phyloP scores from a whole-genome alignment of 208 protist species.

The Crithidia bombi region DNA sequence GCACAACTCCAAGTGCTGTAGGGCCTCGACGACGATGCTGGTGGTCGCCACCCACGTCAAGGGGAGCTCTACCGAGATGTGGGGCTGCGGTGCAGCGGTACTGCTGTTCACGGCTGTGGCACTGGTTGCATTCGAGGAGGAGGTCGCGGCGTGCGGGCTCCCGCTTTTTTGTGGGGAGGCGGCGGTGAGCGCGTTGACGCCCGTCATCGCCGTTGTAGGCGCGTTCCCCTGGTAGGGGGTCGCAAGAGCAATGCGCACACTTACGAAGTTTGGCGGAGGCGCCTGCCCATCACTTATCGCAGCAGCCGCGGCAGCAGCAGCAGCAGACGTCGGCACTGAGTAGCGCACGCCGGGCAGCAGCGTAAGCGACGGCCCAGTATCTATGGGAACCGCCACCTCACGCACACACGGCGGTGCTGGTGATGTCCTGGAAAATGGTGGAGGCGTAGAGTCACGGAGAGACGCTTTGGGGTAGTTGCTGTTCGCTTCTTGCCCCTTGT shows the following conservation, averaged over 20 bases:
- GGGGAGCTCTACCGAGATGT: slow-evolving; percentile 37
- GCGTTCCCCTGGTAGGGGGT: not conserved
- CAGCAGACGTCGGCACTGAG: slow-evolving; percentile 25
- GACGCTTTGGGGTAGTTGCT: not conserved
- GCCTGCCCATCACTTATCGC: slow-evolving; percentile 32
- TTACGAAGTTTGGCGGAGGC: slow-evolving; percentile 20
- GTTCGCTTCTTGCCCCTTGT: too few species aligned
- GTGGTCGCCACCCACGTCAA: slow-evolving; percentile 39
- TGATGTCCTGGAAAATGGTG: not conserved
- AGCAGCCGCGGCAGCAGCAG: slow-evolving; percentile 15
- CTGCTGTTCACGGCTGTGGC: not conserved
- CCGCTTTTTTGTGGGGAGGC: not conserved
- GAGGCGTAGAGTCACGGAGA: not conserved
- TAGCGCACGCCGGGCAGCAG: slow-evolving; percentile 36
- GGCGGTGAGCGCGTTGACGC: not conserved
- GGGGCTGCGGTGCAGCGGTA: slow-evolving; percentile 3
- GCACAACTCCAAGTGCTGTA: slow-evolving; percentile 66
- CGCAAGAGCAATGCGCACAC: slow-evolving; percentile 4
- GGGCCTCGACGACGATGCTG: slow-evolving; percentile 59
- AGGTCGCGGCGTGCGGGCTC: not conserved
- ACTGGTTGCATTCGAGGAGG: not conserved
- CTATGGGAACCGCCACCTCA: slow-evolving; percentile 30
- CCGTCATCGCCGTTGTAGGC: not conserved
- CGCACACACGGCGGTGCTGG: not conserved
- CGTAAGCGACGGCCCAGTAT: not conserved